A percentile compares a stretch with the other conserved stretches of the same genome.
Evolutionary conservation across 2,329 filamentous ascomycete species (phyloP).

Genomic region (Pestalotiopsis fici): DNA sequence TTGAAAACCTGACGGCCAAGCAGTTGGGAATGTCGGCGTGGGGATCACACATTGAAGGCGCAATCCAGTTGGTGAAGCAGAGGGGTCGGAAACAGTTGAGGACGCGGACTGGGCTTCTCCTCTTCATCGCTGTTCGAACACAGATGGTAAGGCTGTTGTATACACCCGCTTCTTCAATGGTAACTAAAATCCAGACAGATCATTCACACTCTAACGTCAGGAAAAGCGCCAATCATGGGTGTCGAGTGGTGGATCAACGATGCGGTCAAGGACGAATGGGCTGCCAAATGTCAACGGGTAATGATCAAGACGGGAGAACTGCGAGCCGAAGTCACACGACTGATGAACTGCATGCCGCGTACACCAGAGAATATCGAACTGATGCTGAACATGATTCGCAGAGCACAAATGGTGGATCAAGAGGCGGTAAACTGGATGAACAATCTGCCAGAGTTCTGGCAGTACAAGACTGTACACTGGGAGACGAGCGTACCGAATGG

Average conservation of each 20-base stretch:
- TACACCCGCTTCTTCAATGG: neutral
- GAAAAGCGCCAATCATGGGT: conserved; percentile 53
- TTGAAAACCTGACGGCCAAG: conserved; percentile 60
- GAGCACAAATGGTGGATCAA: conserved; percentile 52
- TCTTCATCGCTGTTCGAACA: conserved; percentile 61
- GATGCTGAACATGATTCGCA: conserved; percentile 52
- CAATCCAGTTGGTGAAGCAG: conserved; percentile 60
- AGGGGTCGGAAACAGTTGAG: conserved; percentile 56
- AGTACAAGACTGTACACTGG: conserved; percentile 56
- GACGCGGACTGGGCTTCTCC: conserved; percentile 52
- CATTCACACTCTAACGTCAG: conserved; percentile 56
- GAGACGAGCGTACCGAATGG: conserved; percentile 53
- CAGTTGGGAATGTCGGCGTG: conserved; percentile 57
- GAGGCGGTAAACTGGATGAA: conserved; percentile 54
- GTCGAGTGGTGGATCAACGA: conserved; percentile 62
- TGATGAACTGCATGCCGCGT: conserved; percentile 47
- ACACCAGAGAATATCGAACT: conserved; percentile 51
- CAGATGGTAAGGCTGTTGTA: conserved; percentile 52
- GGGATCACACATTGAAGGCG: conserved; percentile 65
- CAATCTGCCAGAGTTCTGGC: conserved; percentile 50
- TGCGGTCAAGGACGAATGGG: conserved; percentile 49
- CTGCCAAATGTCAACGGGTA: conserved; percentile 50
- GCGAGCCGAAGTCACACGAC: conserved; percentile 52
- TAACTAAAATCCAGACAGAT: conserved; percentile 40
- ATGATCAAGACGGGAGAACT: conserved; percentile 56